Percentiles rank a stretch among this genome's conserved stretches.
These are phyloP conservation scores for Pyricularia sp. DNA, from an alignment of 2,329 filamentous ascomycete genomes.

Conservation along the genomic window DNA sequence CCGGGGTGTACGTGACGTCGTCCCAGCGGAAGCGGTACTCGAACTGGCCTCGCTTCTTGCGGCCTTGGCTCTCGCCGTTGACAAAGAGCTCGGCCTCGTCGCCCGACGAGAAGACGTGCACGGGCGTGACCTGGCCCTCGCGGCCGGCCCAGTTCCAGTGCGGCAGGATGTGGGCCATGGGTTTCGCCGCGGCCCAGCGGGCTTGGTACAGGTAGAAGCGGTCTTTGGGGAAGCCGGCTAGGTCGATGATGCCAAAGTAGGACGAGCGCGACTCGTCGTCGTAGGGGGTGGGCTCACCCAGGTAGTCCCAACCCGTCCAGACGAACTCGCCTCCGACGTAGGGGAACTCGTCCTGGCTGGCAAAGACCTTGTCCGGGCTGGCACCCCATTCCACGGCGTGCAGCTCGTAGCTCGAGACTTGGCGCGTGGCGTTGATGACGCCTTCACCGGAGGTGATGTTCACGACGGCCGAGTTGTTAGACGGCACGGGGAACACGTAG, in stretches of 20 bases:
- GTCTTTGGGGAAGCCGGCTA: constrained; percentile 44
- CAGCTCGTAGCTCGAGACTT: constrained; percentile 38
- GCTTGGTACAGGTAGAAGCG: constrained; percentile 42
- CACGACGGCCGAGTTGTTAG: constrained; percentile 15
- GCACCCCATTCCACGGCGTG: constrained; percentile 33
- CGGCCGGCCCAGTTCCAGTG: constrained; percentile 43
- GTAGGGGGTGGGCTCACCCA: constrained; percentile 23
- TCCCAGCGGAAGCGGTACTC: constrained; percentile 42
- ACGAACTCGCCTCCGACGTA: constrained; percentile 35
- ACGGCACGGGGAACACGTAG: constrained; percentile 37
- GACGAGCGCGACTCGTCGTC: constrained; percentile 29
- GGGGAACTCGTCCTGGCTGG: constrained; percentile 29
- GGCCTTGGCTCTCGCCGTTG: constrained; percentile 33
- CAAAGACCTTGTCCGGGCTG: constrained; percentile 40
- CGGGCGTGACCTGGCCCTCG: constrained; percentile 32
- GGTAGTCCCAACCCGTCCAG: constrained; percentile 18
- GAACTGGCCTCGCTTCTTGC: constrained; percentile 18
- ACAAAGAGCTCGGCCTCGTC: constrained; percentile 43
- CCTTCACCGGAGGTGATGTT: constrained; percentile 22
- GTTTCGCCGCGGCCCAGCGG: constrained; percentile 34
- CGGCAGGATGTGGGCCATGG: constrained; percentile 38
- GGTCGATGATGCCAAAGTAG: constrained; percentile 43
- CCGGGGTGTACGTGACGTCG: constrained; percentile 31
- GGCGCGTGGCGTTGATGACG: constrained; percentile 19
- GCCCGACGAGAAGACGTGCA: constrained; percentile 38